Evolutionary conservation across 2,329 filamentous ascomycete species (phyloP), one percentile per base, ranked within the genome.

Genomic region (Epichloe brachyelytri): DNA sequence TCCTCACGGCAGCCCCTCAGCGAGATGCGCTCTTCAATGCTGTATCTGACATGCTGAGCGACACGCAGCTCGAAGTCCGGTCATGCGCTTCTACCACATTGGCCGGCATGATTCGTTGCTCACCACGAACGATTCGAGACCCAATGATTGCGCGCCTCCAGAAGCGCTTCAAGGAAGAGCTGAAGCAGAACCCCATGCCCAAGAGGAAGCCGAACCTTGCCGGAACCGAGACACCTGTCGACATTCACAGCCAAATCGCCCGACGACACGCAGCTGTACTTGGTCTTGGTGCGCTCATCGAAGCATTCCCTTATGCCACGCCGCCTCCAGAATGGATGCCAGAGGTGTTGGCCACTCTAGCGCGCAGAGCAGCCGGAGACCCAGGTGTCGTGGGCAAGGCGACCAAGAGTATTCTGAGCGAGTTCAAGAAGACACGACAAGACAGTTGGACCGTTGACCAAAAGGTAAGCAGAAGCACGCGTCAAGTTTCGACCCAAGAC

Each of bases 391-490:
- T 98, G 50, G 93, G 93, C 3, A 95, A 95, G 69, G 93, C 91
- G 53, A 94, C 95, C 11, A 98, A 98, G 77, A 79, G 78, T 17
- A 90, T 96, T 37, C 73, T 98, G 57, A 89, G 89, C 54, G 94
- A 98, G 62, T 98, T 98, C 76, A 98, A 98, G 74, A 98, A 98
- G 79, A 98, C 93, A 44, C 83, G 93, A 65, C 93, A 98, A 68
- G 93, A 98, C 73, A 98, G 91, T 58, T 98, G 93, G 93, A 85
- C 85, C 61, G 91, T 95, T 54, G 93, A 98, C 71, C 88, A 95
- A 60, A 97, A 95, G 85, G 93, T 95, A 71, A 68, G 80, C 69
- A 51, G 33, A 3, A 30, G 10, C 30, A 30, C 10, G 30, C 10
- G 8, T 11, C 10, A 30, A 30, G 30, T 30, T 30, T 30, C 10